Evolutionary conservation across 2,329 filamentous ascomycete genomes (phyloP).

Genomic region (Cladophialophora yegresii): DNA sequence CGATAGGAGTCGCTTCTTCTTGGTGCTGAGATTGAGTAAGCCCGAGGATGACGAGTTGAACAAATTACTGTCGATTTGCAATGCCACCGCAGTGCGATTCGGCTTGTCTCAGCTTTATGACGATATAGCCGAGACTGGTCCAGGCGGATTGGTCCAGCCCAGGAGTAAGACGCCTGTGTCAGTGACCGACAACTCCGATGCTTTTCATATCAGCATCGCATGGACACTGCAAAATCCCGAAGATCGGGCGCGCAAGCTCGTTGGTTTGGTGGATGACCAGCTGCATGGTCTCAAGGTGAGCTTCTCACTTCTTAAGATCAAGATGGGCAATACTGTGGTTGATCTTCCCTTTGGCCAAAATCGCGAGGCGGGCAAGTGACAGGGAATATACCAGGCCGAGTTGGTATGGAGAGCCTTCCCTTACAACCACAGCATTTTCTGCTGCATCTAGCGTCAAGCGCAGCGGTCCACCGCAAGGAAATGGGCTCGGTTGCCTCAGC

Average conservation of each 20-base stretch:
- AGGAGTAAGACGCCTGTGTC: constrained; percentile 35
- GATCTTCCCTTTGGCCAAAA: constrained; percentile 34
- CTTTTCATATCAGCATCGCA: constrained; percentile 86
- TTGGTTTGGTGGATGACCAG: constrained; percentile 26
- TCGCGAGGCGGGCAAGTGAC: constrained; percentile 4
- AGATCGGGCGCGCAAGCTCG: constrained; percentile 44
- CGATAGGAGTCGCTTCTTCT: constrained; percentile 73
- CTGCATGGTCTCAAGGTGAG: constrained; percentile 49
- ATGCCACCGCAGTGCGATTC: constrained; percentile 61
- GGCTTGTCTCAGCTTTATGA: constrained; percentile 71
- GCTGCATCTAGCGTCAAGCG: not conserved
- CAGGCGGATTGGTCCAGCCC: constrained; percentile 10
- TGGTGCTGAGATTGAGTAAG: constrained; percentile 67
- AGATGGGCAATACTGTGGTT: constrained; percentile 70
- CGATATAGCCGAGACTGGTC: constrained; percentile 8
- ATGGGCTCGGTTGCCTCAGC: not conserved
- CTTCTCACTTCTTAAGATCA: constrained; percentile 68
- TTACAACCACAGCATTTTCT: not conserved
- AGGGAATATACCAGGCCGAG: not conserved
- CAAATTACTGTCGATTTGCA: constrained; percentile 66
- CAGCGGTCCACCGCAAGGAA: not conserved
- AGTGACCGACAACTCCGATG: constrained; percentile 51
- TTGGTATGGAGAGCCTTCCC: not conserved
- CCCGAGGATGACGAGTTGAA: constrained; percentile 59
- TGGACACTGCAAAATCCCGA: constrained; percentile 69